Conservation (phyloP, 345 rosid genomes). For the Reutealis trisperma region DNA sequence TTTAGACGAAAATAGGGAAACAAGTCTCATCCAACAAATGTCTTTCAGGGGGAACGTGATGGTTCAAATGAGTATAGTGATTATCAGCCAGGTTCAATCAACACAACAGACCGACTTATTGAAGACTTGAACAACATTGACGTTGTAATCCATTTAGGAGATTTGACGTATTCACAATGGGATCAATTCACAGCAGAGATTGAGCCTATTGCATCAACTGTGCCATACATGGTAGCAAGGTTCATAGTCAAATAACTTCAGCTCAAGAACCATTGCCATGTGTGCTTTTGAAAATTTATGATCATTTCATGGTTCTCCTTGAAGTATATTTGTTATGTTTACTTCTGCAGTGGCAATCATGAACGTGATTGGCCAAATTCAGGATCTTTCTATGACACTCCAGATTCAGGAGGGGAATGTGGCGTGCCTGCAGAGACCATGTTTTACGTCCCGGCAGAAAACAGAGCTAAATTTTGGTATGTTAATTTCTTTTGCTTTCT, state of each 20-base stretch:
- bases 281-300: not conserved
- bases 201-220: constrained; percentile 41
- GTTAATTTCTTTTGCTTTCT: not conserved
- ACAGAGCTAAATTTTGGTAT: constrained; percentile 70
- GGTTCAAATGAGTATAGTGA: constrained; percentile 44
- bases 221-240: constrained; percentile 51
- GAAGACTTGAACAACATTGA: constrained; percentile 34
- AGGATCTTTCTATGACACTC: constrained; percentile 44
- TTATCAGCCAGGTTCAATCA: constrained; percentile 48
- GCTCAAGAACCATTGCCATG: not conserved
- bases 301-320: not conserved
- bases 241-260: not conserved
- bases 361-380: constrained; percentile 41
- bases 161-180: constrained; percentile 48
- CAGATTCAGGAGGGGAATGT: constrained; percentile 71
- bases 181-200: constrained; percentile 48
- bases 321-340: not conserved
- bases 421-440: constrained; percentile 67
- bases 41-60: constrained; percentile 45
- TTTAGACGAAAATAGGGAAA: not conserved
- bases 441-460: constrained; percentile 65
- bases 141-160: constrained; percentile 45
- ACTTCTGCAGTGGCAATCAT: constrained; percentile 40
- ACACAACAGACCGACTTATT: constrained; percentile 43
- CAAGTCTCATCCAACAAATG: not conserved